Evolutionary conservation across 768 basidiomycete genomes (phyloP).

Genomic region (Russula lepida): DNA sequence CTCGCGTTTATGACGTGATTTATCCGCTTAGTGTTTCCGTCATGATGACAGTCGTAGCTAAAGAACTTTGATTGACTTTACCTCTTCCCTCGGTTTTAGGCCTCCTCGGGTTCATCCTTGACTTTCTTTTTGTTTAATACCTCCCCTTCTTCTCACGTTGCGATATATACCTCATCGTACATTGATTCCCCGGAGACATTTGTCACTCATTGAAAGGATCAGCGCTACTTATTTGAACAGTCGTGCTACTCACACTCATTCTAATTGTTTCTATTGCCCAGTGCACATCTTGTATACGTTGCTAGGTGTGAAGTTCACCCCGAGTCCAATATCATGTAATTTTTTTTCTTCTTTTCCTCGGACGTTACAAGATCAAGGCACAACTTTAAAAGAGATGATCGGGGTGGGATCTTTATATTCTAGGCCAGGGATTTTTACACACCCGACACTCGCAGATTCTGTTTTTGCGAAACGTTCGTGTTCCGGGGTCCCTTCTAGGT

Average conservation of each 20-base stretch:
- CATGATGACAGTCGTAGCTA: neutral
- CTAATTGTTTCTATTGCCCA: neutral
- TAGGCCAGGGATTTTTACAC: no score
- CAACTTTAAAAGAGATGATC: neutral
- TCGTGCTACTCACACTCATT: neutral
- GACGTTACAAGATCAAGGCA: neutral
- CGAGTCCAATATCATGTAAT: neutral
- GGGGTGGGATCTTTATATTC: no score
- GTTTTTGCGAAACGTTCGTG: no score
- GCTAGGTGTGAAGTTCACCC: no score
- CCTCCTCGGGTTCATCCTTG: neutral
- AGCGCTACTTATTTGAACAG: neutral
- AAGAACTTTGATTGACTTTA: neutral
- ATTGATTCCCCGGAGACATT: neutral
- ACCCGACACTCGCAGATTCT: no score
- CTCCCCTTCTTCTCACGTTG: neutral
- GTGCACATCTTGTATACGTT: neutral
- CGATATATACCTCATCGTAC: neutral
- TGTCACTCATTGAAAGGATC: neutral
- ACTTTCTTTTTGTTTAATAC: neutral
- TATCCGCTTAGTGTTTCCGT: neutral
- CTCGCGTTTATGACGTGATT: slow-evolving; percentile 45
- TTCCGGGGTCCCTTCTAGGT: no score
- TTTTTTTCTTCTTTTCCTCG: neutral
- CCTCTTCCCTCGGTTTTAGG: neutral